Evolutionary conservation across 345 rosid species (phyloP).

Genomic region (Ceriops decandra): DNA sequence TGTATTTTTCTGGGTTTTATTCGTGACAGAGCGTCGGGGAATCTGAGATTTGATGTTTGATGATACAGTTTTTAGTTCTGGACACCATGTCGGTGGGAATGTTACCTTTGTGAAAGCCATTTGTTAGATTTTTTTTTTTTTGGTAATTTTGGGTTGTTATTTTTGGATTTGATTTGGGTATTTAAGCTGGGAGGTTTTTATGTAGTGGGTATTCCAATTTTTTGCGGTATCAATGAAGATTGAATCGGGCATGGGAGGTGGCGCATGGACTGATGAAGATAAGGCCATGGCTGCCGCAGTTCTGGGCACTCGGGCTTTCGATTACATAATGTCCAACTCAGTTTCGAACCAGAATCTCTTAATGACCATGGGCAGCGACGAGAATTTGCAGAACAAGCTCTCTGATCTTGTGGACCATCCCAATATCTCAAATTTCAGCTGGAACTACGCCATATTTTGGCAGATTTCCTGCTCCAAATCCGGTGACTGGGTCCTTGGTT

Average conservation of each 20-base stretch:
- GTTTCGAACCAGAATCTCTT: constrained; percentile 59
- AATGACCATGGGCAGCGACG: constrained; percentile 57
- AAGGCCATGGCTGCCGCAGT: constrained; percentile 62
- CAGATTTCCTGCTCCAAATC: constrained; percentile 83
- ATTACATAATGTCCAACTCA: constrained; percentile 66
- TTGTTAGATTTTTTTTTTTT: neutral
- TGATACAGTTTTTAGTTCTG: constrained; percentile 6
- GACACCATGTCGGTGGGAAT: constrained; percentile 20
- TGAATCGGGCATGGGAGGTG: constrained; percentile 52
- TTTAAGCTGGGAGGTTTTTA: constrained; percentile 6
- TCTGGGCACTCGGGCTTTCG: constrained; percentile 71
- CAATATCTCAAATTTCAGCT: constrained; percentile 67
- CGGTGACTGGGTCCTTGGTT: constrained; percentile 83
- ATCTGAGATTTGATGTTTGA: constrained; percentile 46
- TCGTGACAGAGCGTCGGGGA: constrained; percentile 12
- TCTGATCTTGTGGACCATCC: constrained; percentile 88
- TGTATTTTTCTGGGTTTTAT: constrained; percentile 24
- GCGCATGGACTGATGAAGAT: constrained; percentile 75
- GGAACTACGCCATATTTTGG: constrained; percentile 98
- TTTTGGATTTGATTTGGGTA: constrained; percentile 25
- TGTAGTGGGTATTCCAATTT: constrained; percentile 2
- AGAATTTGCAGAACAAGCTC: constrained; percentile 76
- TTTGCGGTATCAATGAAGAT: constrained; percentile 40
- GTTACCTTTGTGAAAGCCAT: constrained; percentile 19
- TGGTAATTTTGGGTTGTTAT: constrained; percentile 7